Evolutionary conservation across 2,329 filamentous ascomycete genomes (phyloP).

Genomic region (Macroventuria anomochaeta): DNA sequence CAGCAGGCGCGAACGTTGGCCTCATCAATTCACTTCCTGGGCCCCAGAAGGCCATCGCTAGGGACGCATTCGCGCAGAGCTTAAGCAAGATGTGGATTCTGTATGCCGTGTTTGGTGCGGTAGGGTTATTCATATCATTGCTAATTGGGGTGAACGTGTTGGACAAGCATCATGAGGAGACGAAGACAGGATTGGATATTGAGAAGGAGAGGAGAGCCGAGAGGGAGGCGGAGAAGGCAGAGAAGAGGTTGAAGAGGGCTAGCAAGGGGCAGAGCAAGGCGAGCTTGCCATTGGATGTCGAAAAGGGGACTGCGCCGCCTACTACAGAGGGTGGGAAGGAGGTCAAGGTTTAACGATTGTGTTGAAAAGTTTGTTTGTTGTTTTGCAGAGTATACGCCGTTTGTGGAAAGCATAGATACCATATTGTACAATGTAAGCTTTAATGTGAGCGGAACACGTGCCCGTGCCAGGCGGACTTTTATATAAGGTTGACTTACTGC

Average conservation of each 20-base stretch:
- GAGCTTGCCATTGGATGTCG: conserved; percentile 8
- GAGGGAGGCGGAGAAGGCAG: conserved; percentile 41
- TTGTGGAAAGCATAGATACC: conserved; percentile 1
- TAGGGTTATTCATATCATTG: conserved; percentile 50
- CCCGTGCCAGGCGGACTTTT: no score
- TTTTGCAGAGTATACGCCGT: neutral
- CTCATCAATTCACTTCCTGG: conserved; percentile 61
- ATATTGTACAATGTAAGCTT: no score
- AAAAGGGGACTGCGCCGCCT: conserved; percentile 2
- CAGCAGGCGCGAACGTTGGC: conserved; percentile 66
- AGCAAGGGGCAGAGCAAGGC: conserved; percentile 24
- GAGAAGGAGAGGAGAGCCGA: conserved; percentile 50
- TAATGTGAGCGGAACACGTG: no score
- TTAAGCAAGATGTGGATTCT: conserved; percentile 59
- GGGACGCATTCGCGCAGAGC: conserved; percentile 52
- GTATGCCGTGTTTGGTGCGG: conserved; percentile 51
- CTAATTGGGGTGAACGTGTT: conserved; percentile 53
- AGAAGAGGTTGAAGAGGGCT: conserved; percentile 37
- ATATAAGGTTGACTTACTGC: no score
- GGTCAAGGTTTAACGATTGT: neutral
- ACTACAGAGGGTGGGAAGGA: conserved; percentile 1
- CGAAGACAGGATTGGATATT: conserved; percentile 57
- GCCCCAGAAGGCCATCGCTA: conserved; percentile 52
- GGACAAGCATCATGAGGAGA: conserved; percentile 54
- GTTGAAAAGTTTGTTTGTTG: neutral